phyloP scores from a whole-genome alignment of 345 rosid species.

The Ceriops decandra region DNA sequence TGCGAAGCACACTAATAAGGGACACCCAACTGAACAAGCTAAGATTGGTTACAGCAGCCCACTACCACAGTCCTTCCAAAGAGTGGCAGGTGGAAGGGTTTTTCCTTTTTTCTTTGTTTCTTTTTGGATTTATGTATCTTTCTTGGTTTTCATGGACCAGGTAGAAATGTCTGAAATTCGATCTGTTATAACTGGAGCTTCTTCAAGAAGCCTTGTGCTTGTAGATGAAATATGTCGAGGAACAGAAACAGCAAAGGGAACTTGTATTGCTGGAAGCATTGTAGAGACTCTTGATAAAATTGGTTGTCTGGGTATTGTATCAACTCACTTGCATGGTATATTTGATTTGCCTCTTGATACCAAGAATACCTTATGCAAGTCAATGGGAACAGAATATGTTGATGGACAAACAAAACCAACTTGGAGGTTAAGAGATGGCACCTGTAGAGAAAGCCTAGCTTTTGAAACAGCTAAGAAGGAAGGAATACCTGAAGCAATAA shows the following conservation, averaged over 20 bases:
- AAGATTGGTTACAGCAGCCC: no score
- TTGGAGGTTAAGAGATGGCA: constrained; percentile 85
- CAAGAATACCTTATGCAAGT: constrained; percentile 55
- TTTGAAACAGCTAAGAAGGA: constrained; percentile 95
- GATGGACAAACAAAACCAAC: constrained; percentile 82
- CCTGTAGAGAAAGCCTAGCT: constrained; percentile 94
- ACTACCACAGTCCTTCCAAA: no score
- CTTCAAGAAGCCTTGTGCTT: constrained; percentile 88
- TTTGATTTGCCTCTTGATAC: constrained; percentile 66
- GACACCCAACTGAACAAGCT: no score
- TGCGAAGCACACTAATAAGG: no score
- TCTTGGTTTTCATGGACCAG: constrained; percentile 32
- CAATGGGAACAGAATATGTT: constrained; percentile 73
- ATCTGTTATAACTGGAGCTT: constrained; percentile 59
- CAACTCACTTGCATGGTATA: constrained; percentile 93
- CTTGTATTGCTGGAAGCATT: constrained; percentile 95
- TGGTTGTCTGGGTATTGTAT: constrained; percentile 88
- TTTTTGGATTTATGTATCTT: neutral
- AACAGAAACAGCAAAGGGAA: constrained; percentile 94
- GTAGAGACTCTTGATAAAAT: constrained; percentile 67
- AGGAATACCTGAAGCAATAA: constrained; percentile 70
- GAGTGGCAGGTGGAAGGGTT: no score
- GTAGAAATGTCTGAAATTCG: constrained; percentile 97
- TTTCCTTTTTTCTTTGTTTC: no score
- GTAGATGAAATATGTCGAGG: constrained; percentile 96